Percentiles rank a stretch among this genome's conserved stretches.
Evolutionary conservation across 2,329 filamentous ascomycete species (phyloP).

Genomic region (Aureobasidium sp.): DNA sequence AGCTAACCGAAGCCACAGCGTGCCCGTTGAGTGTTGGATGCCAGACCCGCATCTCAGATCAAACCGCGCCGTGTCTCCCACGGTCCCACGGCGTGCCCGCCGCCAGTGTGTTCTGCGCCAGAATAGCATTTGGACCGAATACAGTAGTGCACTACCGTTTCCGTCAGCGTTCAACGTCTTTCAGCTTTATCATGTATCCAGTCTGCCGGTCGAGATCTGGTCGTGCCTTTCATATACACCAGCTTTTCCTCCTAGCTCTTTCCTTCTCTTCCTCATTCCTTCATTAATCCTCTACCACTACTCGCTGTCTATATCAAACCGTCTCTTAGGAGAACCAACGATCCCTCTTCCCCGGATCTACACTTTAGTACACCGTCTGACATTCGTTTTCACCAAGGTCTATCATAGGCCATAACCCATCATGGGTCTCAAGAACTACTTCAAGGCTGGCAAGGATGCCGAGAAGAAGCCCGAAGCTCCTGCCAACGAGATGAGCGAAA

Average conservation of each 20-base stretch:
- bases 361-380: neutral
- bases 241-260: neutral
- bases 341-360: neutral
- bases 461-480: conserved; percentile 21
- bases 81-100: conserved; percentile 5
- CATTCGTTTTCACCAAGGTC: conserved; percentile 8
- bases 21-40: conserved; percentile 9
- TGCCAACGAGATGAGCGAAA: conserved; percentile 17
- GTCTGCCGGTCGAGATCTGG: conserved; percentile 7
- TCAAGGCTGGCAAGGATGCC: conserved; percentile 48
- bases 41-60: conserved; percentile 13
- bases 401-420: conserved; percentile 1
- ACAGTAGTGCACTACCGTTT: conserved; percentile 15
- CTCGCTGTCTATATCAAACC: neutral
- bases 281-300: conserved; percentile 1
- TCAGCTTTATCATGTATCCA: conserved; percentile 16
- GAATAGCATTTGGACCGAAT: conserved; percentile 15
- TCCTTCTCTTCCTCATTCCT: conserved; percentile 1
- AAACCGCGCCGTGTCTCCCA: neutral
- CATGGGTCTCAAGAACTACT: conserved; percentile 59
- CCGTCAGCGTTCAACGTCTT: conserved; percentile 16
- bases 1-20: conserved; percentile 12
- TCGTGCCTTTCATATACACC: conserved; percentile 14
- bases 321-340: neutral
- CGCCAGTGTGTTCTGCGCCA: conserved; percentile 2